Conservation (phyloP, 768 basidiomycete species). For the Mycena sanguinolenta region DNA sequence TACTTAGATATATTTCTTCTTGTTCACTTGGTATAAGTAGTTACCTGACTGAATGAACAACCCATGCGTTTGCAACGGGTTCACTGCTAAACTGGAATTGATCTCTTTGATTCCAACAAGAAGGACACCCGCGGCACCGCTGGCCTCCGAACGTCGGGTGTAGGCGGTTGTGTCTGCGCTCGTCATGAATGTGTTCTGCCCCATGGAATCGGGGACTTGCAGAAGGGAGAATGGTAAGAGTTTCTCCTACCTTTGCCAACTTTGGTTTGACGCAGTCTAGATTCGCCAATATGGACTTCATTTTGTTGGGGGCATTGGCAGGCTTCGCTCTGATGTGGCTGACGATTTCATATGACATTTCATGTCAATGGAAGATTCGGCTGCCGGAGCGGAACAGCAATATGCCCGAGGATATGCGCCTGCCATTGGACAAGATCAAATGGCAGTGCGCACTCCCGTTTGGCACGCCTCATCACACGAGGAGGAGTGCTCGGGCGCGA, state of each 20-base stretch:
- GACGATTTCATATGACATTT: not conserved
- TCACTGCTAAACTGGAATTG: too few relatives aligned
- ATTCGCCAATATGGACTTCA: not conserved
- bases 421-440: not conserved
- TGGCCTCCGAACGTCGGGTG: not conserved
- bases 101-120: too few relatives aligned
- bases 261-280: not conserved
- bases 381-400: not conserved
- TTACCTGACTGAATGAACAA: too few relatives aligned
- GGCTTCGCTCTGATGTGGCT: too few relatives aligned
- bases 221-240: not conserved
- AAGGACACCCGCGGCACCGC: not conserved
- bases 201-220: not conserved
- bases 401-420: not conserved
- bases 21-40: too few relatives aligned
- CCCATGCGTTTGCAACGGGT: too few relatives aligned
- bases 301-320: not conserved
- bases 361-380: not conserved
- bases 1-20: too few relatives aligned
- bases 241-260: too few relatives aligned
- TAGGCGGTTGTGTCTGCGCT: constrained; percentile 1
- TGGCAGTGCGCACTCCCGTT: not conserved
- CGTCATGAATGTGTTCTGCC: not conserved
- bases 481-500: not conserved
- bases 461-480: not conserved